Evolutionary conservation across 352 stramenopile species (phyloP).

Genomic region (Achlya hypogyna): DNA sequence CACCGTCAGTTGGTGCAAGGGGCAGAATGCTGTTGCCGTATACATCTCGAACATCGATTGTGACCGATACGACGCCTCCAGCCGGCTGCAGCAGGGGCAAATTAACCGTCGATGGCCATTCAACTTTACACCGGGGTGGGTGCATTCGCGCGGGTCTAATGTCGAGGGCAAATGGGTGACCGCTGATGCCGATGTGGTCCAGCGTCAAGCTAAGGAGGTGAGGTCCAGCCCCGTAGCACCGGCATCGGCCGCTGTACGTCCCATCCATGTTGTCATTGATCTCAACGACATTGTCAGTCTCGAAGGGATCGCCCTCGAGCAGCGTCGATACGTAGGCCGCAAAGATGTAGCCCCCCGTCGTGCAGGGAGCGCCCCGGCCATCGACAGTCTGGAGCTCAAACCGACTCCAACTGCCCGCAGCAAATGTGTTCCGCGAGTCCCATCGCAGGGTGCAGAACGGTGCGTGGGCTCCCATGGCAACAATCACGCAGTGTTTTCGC

Average conservation of each 20-base stretch:
- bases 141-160: background rate
- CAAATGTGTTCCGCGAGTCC: background rate
- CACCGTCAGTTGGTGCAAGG: background rate
- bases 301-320: background rate
- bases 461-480: background rate
- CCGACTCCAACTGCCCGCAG: background rate
- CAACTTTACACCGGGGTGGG: background rate
- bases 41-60: background rate
- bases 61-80: background rate
- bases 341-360: background rate
- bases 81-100: background rate
- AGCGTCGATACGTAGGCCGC: background rate
- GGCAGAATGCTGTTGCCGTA: background rate
- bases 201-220: background rate
- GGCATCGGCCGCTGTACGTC: background rate
- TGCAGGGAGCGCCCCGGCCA: background rate
- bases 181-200: background rate
- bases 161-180: background rate
- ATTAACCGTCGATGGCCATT: background rate
- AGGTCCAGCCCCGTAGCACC: background rate
- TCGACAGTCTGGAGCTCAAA: background rate
- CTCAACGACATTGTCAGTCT: background rate
- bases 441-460: background rate
- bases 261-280: constrained; percentile 12
- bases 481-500: constrained; percentile 7